Evolutionary conservation across 805 yeast species (phyloP).

Genomic region (Candida anglica): DNA sequence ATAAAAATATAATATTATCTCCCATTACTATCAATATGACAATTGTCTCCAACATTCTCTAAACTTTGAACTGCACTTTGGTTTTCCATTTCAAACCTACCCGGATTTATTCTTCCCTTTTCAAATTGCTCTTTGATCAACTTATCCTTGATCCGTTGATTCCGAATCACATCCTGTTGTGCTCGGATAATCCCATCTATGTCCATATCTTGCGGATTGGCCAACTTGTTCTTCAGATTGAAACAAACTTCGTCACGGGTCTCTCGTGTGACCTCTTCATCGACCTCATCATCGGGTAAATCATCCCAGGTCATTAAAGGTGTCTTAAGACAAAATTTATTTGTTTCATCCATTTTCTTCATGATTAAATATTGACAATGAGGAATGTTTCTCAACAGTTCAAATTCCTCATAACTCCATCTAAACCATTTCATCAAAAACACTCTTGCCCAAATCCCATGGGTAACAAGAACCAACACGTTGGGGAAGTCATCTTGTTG

Average conservation of each 20-base stretch:
- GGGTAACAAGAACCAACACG: conserved; percentile 81
- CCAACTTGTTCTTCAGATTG: conserved; percentile 30
- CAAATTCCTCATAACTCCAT: conserved; percentile 90
- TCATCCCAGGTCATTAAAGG: conserved; percentile 72
- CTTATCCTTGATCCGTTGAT: conserved; percentile 40
- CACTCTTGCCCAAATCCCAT: conserved; percentile 92
- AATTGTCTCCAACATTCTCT: too few species aligned
- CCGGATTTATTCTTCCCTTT: too few species aligned
- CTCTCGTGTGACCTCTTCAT: conserved; percentile 32
- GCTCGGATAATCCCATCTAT: conserved; percentile 33
- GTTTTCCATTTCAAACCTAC: too few species aligned
- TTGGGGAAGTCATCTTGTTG: conserved; percentile 67
- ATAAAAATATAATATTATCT: too few species aligned
- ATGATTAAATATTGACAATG: conserved; percentile 81
- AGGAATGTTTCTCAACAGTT: conserved; percentile 74
- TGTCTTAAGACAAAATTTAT: conserved; percentile 56
- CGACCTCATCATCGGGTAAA: conserved; percentile 39
- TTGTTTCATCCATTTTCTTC: conserved; percentile 52
- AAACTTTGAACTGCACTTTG: too few species aligned
- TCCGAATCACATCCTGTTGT: conserved; percentile 31
- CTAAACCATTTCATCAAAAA: conserved; percentile 92
- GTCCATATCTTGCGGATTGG: conserved; percentile 34
- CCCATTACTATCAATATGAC: too few species aligned
- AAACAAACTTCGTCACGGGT: conserved; percentile 32
- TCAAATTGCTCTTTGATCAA: conserved; percentile 38